These are phyloP conservation scores for Cucumis sativus DNA, from an alignment of 306 rosid species.

Conservation along the genomic window DNA sequence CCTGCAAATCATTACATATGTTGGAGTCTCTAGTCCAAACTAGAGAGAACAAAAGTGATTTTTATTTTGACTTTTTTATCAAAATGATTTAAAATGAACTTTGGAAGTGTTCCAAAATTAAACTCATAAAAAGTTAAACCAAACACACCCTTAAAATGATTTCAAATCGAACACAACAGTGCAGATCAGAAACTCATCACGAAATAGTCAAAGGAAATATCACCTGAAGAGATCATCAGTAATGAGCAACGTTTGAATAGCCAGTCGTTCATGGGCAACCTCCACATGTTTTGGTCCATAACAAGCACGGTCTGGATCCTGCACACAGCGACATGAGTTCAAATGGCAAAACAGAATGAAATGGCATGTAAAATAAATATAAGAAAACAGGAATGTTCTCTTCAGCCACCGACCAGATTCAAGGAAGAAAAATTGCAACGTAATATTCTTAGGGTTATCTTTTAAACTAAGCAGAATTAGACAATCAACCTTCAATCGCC, in stretches of 20 bases:
- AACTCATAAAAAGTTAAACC: too few species aligned
- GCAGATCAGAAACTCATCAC: not conserved
- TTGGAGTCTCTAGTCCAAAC: too few species aligned
- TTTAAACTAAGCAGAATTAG: not conserved
- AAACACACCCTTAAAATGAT: not conserved
- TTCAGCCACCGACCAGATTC: not conserved
- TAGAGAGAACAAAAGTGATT: too few species aligned
- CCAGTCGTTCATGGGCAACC: constrained; percentile 90
- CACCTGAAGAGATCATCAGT: constrained; percentile 92
- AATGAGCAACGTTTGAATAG: constrained; percentile 76
- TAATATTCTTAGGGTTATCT: not conserved
- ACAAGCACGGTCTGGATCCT: constrained; percentile 86
- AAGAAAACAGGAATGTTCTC: not conserved
- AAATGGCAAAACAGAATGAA: not conserved
- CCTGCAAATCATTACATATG: not conserved
- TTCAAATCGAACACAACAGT: not conserved
- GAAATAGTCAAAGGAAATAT: not conserved
- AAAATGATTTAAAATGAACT: too few species aligned
- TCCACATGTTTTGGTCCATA: constrained; percentile 93
- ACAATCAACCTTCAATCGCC: not conserved
- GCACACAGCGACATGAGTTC: constrained; percentile 12
- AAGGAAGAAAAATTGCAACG: not conserved
- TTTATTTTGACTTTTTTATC: too few species aligned
- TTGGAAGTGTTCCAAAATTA: too few species aligned
- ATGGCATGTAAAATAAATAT: not conserved